phyloP scores from a whole-genome alignment of 73 alveolate species.

The Diophrys sp. region DNA sequence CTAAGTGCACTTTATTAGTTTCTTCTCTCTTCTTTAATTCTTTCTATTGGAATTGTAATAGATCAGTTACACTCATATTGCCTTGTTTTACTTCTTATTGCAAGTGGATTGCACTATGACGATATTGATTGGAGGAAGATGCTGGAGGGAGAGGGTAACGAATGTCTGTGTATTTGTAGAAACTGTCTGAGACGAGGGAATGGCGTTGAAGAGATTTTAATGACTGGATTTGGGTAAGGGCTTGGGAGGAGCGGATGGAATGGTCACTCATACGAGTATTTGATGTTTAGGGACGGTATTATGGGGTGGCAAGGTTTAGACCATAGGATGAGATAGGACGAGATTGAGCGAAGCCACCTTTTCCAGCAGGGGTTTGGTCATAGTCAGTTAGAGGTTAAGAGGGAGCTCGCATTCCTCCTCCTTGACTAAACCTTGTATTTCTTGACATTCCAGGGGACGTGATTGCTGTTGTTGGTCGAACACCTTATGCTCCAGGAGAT shows the following conservation, averaged over 20 bases:
- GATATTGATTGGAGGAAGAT: neutral
- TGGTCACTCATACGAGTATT: neutral
- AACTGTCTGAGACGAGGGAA: neutral
- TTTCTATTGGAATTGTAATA: too few species aligned
- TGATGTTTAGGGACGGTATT: too few species aligned
- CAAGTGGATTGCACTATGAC: neutral
- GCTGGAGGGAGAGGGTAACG: neutral
- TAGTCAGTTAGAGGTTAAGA: neutral
- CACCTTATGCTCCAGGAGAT: neutral
- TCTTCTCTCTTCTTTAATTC: neutral
- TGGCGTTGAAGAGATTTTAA: neutral
- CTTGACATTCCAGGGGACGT: neutral
- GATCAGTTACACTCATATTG: neutral
- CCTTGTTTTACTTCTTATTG: neutral
- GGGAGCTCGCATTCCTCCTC: neutral
- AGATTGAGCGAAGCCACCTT: too few species aligned
- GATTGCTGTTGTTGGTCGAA: neutral
- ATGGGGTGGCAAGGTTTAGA: too few species aligned
- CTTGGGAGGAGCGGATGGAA: too few species aligned
- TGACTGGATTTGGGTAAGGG: too few species aligned
- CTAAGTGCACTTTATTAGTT: neutral
- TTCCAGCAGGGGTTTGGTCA: too few species aligned
- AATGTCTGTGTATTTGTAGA: neutral
- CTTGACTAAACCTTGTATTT: neutral
- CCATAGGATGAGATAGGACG: too few species aligned